phyloP scores from a whole-genome alignment of 2,329 filamentous ascomycete genomes.

The Arthrobotrys sinensis region DNA sequence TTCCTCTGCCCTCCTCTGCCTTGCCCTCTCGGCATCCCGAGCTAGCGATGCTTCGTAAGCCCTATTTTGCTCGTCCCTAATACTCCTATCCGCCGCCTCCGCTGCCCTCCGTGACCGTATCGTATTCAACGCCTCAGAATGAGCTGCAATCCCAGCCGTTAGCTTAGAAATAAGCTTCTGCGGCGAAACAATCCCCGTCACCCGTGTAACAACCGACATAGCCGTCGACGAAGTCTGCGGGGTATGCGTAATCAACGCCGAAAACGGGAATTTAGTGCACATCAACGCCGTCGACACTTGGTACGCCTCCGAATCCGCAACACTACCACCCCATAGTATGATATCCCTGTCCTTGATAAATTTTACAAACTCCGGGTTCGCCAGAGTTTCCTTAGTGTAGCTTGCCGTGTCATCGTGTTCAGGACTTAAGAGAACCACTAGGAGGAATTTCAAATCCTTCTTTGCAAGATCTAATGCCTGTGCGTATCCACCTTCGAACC shows the following conservation, averaged over 20 bases:
- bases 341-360: conserved; percentile 87
- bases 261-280: conserved; percentile 93
- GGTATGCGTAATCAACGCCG: conserved; percentile 87
- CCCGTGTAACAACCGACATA: conserved; percentile 89
- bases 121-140: conserved; percentile 81
- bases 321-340: conserved; percentile 91
- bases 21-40: conserved; percentile 85
- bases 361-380: conserved; percentile 79
- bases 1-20: conserved; percentile 77
- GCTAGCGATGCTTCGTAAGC: conserved; percentile 95
- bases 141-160: conserved; percentile 79
- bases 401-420: conserved; percentile 92
- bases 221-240: conserved; percentile 76
- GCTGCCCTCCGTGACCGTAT: conserved; percentile 83
- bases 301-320: conserved; percentile 93
- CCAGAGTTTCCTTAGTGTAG: conserved; percentile 86
- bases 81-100: conserved; percentile 82
- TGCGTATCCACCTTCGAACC: conserved; percentile 90
- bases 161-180: conserved; percentile 83
- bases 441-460: conserved; percentile 88
- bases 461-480: conserved; percentile 92
- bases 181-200: conserved; percentile 80
- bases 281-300: conserved; percentile 89
- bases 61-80: conserved; percentile 90
- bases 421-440: conserved; percentile 89